Base-by-base conservation (phyloP, 129 eudicot species). In the Calendula officinalis region DNA sequence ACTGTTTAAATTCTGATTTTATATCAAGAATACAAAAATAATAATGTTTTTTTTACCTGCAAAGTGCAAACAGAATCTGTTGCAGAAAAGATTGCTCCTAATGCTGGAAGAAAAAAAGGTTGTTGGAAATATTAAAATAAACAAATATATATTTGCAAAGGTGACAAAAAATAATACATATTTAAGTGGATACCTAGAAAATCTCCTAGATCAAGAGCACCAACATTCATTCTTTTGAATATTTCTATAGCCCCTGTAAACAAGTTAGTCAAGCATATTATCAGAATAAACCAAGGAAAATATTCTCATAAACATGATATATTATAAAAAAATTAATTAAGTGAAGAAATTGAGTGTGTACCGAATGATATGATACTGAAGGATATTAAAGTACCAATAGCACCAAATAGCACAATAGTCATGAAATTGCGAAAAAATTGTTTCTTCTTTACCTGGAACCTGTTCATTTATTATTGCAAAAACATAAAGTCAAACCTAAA, bases 381-480 rank as follows among this genome's bases (percentile, higher is more conserved):
- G 42, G 97, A 90, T 74, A 90, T 90, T 60, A 71, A 34, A 10
- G 96, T 89, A 55, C 96, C 96, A 75, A 90, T 39, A 36, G 95
- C 97, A 34, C 95, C 97, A 84, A 86, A 90, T 69, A 90, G 70
- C 66, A 77, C 86, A 61, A 90, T 90, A 54, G 97, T 86, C 80
- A 80, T 81, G 85, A 90, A 86, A 74, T 90, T 90, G 75, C 95
- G 95, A 42, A 90, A 90, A 71, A 90, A 90, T 45, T 83, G 89
- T 70, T 86, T 86, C 85, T 90, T 90, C 73, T 90, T 86, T 49
- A 90, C 95, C 82, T 81, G 95, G 81, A 90, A 90, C 85, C 95
- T 90, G 95, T 69, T 73, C 16, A 60, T 68, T 56, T 60, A 52
- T 32, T 38, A 60, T 60, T 51, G 63, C 47, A 35, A 38, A 44